phyloP scores from a whole-genome alignment of 495 filamentous ascomycete genomes.

The Alectoria sarmentosa region DNA sequence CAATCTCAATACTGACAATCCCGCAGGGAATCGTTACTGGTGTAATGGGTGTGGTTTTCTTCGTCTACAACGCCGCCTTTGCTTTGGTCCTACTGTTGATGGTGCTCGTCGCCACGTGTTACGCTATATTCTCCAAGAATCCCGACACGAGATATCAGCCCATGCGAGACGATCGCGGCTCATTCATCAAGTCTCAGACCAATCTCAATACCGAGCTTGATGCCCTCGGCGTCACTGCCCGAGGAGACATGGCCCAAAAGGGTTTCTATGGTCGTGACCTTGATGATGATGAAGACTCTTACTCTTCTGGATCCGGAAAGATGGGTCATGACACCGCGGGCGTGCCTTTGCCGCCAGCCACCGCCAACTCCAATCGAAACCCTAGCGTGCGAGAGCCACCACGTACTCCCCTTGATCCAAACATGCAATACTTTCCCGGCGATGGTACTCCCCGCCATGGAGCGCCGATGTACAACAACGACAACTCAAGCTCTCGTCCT shows the following conservation, averaged over 20 bases:
- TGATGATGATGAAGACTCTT: slow-evolving; percentile 72
- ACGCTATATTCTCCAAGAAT: slow-evolving; percentile 86
- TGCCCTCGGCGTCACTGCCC: slow-evolving; percentile 85
- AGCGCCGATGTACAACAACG: slow-evolving; percentile 32
- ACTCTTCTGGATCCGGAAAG: slow-evolving; percentile 38
- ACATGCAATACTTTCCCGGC: slow-evolving; percentile 54
- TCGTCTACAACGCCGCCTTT: slow-evolving; percentile 85
- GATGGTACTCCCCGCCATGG: slow-evolving; percentile 33
- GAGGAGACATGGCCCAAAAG: slow-evolving; percentile 70
- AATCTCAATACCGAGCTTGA: slow-evolving; percentile 85
- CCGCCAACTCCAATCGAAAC: slow-evolving; percentile 28
- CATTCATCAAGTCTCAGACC: slow-evolving; percentile 97
- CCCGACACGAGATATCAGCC: slow-evolving; percentile 93
- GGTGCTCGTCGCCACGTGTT: slow-evolving; percentile 75
- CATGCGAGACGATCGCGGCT: slow-evolving; percentile 93
- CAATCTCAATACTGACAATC: neutral
- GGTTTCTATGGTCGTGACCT: slow-evolving; percentile 58
- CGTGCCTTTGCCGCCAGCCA: slow-evolving; percentile 36
- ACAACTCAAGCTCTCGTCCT: slow-evolving; percentile 29
- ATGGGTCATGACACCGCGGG: slow-evolving; percentile 29
- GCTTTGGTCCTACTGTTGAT: slow-evolving; percentile 79
- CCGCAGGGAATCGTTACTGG: slow-evolving; percentile 67
- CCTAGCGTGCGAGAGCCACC: slow-evolving; percentile 33
- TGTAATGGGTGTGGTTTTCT: slow-evolving; percentile 91
- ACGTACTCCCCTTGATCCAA: slow-evolving; percentile 55